Conservation (phyloP, 192 early-diverging fungal species). For the Paraglomus brasilianum region DNA sequence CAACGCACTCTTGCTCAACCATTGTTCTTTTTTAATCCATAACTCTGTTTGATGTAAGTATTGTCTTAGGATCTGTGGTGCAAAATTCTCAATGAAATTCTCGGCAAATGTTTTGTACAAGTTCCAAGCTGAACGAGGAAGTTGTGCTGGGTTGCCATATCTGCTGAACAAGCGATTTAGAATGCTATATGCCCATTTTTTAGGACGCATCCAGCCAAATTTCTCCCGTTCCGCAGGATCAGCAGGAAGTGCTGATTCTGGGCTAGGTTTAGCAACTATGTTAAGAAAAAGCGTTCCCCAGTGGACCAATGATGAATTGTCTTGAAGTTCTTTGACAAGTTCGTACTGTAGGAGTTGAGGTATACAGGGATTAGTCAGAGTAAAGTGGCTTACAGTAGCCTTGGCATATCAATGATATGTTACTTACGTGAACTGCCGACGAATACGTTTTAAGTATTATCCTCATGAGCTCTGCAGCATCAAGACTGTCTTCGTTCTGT, state of each 20-base stretch:
- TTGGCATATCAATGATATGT: background rate
- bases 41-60: constrained; percentile 83
- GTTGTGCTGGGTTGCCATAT: constrained; percentile 70
- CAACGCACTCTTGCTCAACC: constrained; percentile 71
- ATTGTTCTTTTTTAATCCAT: constrained; percentile 67
- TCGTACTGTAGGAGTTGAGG: constrained; percentile 37
- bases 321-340: constrained; percentile 61
- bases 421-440: constrained; percentile 59
- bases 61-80: constrained; percentile 82
- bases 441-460: constrained; percentile 81
- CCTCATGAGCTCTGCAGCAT: constrained; percentile 85
- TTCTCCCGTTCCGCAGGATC: constrained; percentile 73
- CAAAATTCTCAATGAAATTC: constrained; percentile 85
- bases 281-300: constrained; percentile 90
- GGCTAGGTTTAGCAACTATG: constrained; percentile 68
- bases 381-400: too few species aligned
- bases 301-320: constrained; percentile 67
- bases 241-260: constrained; percentile 51
- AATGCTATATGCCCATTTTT: constrained; percentile 91
- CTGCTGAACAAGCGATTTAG: constrained; percentile 79
- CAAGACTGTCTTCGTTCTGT: constrained; percentile 56
- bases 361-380: too few species aligned
- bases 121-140: constrained; percentile 49
- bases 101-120: constrained; percentile 67
- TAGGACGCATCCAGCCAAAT: constrained; percentile 88